phyloP scores from a whole-genome alignment of 306 rosid genomes.

The Cicer chorassanicum region DNA sequence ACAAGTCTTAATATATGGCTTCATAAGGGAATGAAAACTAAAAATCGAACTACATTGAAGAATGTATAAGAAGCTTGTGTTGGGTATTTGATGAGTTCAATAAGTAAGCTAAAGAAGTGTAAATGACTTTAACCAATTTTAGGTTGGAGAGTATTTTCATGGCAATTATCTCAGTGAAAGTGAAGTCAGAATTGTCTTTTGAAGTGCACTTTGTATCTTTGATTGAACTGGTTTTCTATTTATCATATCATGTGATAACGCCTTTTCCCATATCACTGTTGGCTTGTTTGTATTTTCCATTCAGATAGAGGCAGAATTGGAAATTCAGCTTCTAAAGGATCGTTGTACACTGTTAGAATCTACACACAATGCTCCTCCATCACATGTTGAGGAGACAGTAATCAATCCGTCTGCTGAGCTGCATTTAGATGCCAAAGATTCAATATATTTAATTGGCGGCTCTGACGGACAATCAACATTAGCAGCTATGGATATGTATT shows the following conservation, averaged over 20 bases:
- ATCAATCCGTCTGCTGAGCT: slow-evolving; percentile 45
- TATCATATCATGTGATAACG: background rate
- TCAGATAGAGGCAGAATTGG: slow-evolving; percentile 64
- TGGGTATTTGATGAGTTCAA: slow-evolving; percentile 36
- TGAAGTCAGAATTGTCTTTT: slow-evolving; percentile 27
- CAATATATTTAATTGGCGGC: slow-evolving; percentile 77
- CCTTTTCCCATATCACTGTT: slow-evolving; percentile 25
- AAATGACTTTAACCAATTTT: slow-evolving; percentile 25
- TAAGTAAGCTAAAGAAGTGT: slow-evolving; percentile 18
- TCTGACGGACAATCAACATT: slow-evolving; percentile 64
- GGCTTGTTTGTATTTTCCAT: slow-evolving; percentile 37
- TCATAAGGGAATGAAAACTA: slow-evolving; percentile 17
- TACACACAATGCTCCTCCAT: slow-evolving; percentile 43
- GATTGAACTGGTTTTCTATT: slow-evolving; percentile 15
- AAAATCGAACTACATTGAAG: background rate
- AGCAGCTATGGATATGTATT: slow-evolving; percentile 61
- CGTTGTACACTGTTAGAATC: slow-evolving; percentile 48
- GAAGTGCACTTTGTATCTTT: slow-evolving; percentile 16
- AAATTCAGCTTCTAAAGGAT: slow-evolving; percentile 68
- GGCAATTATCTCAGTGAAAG: background rate
- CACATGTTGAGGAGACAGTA: slow-evolving; percentile 47
- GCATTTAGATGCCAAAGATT: slow-evolving; percentile 61
- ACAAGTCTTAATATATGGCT: slow-evolving; percentile 2
- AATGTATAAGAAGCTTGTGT: slow-evolving; percentile 27
- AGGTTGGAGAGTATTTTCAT: slow-evolving; percentile 24